phyloP scores from a whole-genome alignment of 2,329 filamentous ascomycete species.

The Chlorencoelia australis region DNA sequence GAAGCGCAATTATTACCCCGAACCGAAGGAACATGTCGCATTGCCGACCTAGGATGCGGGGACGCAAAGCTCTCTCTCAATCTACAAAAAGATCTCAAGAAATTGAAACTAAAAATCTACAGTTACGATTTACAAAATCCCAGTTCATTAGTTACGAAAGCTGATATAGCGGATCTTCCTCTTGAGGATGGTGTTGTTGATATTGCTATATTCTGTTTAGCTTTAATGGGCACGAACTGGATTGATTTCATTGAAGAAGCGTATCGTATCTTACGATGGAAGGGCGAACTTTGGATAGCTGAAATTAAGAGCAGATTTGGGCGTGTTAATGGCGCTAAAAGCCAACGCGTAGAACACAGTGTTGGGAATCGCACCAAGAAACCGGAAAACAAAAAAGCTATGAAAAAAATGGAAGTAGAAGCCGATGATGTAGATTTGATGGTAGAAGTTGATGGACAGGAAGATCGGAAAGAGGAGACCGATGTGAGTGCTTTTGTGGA shows the following conservation, averaged over 20 bases:
- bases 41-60: slow-evolving; percentile 89
- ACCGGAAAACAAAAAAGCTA: slow-evolving; percentile 35
- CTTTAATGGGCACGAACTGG: slow-evolving; percentile 99
- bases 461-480: slow-evolving; percentile 59
- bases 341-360: slow-evolving; percentile 52
- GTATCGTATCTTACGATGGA: slow-evolving; percentile 81
- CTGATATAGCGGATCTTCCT: slow-evolving; percentile 80
- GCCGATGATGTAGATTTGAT: slow-evolving; percentile 48
- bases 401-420: slow-evolving; percentile 32
- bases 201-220: slow-evolving; percentile 88
- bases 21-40: slow-evolving; percentile 60
- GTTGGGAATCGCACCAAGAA: slow-evolving; percentile 57
- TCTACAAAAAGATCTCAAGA: slow-evolving; percentile 52
- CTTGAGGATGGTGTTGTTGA: slow-evolving; percentile 67
- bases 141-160: slow-evolving; percentile 66
- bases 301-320: slow-evolving; percentile 94
- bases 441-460: slow-evolving; percentile 60
- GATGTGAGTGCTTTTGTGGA: slow-evolving; percentile 83
- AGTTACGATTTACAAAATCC: slow-evolving; percentile 83
- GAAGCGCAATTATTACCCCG: slow-evolving; percentile 47
- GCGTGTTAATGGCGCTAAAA: slow-evolving; percentile 39
- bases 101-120: slow-evolving; percentile 62
- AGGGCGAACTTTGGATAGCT: slow-evolving; percentile 92
- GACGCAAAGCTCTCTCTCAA: slow-evolving; percentile 72
- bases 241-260: slow-evolving; percentile 93